These are phyloP conservation scores for Fusarium coicis DNA, from an alignment of 2,329 filamentous ascomycete species.

Conservation along the genomic window DNA sequence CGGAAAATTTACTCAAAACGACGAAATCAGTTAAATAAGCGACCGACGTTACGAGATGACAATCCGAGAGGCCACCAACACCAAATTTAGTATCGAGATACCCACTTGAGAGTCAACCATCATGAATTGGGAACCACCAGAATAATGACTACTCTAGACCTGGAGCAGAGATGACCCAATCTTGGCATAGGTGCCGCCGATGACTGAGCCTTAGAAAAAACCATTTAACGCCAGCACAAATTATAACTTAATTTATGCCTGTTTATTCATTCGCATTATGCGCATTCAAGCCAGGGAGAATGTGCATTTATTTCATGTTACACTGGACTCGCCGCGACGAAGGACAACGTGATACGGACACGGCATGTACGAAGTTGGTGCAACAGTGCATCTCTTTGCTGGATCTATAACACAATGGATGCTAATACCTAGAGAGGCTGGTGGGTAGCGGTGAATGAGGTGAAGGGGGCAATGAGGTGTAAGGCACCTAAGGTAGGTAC, in stretches of 20 bases:
- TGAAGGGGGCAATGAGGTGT: neutral
- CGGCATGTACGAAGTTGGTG: slow-evolving; percentile 37
- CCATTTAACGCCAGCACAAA: neutral
- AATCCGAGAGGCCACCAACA: slow-evolving; percentile 18
- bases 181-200: slow-evolving; percentile 1
- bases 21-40: slow-evolving; percentile 33
- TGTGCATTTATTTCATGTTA: neutral
- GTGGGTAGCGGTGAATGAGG: slow-evolving; percentile 20
- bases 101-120: slow-evolving; percentile 24
- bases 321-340: slow-evolving; percentile 13
- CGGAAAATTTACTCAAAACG: slow-evolving; percentile 17
- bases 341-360: slow-evolving; percentile 15
- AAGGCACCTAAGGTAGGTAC: neutral
- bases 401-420: neutral
- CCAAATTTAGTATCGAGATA: slow-evolving; percentile 15
- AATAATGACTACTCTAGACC: slow-evolving; percentile 9
- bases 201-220: neutral
- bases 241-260: neutral
- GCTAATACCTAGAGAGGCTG: neutral
- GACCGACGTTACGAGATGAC: slow-evolving; percentile 29
- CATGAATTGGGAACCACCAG: slow-evolving; percentile 20
- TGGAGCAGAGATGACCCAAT: neutral
- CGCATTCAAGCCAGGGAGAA: neutral
- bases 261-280: neutral
- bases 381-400: slow-evolving; percentile 4